Conservation (phyloP, 2,329 filamentous ascomycete genomes). For the Lanzia echinophila region DNA sequence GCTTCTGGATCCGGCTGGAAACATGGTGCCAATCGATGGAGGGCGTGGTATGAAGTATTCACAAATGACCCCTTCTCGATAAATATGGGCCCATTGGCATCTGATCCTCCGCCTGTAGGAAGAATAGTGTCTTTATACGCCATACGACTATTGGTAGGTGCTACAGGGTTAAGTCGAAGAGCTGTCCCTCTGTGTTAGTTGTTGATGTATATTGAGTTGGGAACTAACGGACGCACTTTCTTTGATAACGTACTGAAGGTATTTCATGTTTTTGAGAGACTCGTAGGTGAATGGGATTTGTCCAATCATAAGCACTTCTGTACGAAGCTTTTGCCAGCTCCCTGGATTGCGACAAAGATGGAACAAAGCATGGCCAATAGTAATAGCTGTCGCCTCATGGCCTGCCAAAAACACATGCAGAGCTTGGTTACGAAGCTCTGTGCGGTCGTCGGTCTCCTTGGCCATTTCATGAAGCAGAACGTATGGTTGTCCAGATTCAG, state of each 20-base stretch:
- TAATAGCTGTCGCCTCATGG: constrained; percentile 34
- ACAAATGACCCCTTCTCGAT: too few species aligned
- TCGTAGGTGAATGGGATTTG: constrained; percentile 37
- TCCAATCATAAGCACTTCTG: constrained; percentile 25
- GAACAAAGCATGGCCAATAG: constrained; percentile 31
- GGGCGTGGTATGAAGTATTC: too few species aligned
- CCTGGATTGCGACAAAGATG: constrained; percentile 20
- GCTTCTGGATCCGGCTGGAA: too few species aligned
- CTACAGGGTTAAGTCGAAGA: constrained; percentile 33
- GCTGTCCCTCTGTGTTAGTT: constrained; percentile 11
- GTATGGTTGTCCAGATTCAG: background rate
- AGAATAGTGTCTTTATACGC: constrained; percentile 12
- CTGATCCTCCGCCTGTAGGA: too few species aligned
- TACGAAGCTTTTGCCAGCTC: constrained; percentile 28
- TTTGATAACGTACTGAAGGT: constrained; percentile 48
- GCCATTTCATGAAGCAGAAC: background rate
- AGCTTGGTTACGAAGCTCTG: constrained; percentile 29
- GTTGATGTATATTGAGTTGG: background rate
- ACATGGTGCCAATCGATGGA: too few species aligned
- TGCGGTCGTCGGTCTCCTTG: constrained; percentile 33
- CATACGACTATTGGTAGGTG: constrained; percentile 18
- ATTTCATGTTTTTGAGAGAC: constrained; percentile 44
- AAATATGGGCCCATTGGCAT: too few species aligned
- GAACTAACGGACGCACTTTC: constrained; percentile 40
- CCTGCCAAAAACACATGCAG: constrained; percentile 33